A percentile compares a stretch with the other conserved stretches of the same genome.
These are phyloP conservation scores for Epipyxis sp. DNA, from an alignment of 108 stramenopile genomes.

Conservation along the genomic window DNA sequence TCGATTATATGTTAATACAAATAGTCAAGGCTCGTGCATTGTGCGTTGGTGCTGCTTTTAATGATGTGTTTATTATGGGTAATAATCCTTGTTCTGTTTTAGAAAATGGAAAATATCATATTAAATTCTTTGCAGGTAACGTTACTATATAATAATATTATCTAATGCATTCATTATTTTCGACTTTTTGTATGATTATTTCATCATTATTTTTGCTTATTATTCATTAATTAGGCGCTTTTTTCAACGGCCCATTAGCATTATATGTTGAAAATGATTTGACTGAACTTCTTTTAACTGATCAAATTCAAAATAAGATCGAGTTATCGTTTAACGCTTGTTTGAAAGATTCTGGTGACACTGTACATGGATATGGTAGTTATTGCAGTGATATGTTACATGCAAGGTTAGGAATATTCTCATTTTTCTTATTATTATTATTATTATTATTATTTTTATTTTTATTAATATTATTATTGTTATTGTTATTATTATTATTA, in stretches of 20 bases:
- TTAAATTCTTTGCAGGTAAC: too few species aligned
- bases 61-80: conserved; percentile 4
- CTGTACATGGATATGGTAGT: not conserved
- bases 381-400: not conserved
- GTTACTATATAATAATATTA: too few species aligned
- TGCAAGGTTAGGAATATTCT: too few species aligned
- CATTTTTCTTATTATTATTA: too few species aligned
- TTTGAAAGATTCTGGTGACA: not conserved
- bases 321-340: not conserved
- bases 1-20: not conserved
- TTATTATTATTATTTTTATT: too few species aligned
- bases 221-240: too few species aligned
- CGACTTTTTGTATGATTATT: too few species aligned
- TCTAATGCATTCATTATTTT: too few species aligned
- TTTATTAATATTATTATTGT: too few species aligned
- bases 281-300: not conserved
- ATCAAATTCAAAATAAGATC: not conserved
- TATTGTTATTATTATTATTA: too few species aligned
- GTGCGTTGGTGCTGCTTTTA: not conserved
- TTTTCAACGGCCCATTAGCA: not conserved
- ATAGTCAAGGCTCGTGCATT: not conserved
- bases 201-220: too few species aligned
- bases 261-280: not conserved
- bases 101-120: too few species aligned
- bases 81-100: not conserved